Evolutionary conservation across 2,329 filamentous ascomycete genomes (phyloP).

Genomic region (Cercospora canescens): DNA sequence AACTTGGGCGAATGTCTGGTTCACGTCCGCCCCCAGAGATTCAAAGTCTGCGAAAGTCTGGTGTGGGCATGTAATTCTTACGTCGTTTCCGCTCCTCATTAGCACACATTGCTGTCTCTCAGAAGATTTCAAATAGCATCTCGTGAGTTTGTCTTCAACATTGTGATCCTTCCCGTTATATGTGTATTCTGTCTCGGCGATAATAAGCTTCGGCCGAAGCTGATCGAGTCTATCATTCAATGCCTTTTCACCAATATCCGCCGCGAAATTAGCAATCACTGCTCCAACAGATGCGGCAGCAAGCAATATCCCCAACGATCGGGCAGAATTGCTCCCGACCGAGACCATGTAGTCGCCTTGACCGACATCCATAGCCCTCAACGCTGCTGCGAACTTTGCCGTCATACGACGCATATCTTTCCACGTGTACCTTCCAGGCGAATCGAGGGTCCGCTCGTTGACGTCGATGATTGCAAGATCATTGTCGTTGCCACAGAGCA

Average conservation of each 20-base stretch:
- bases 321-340: background rate
- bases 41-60: background rate
- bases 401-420: background rate
- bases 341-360: background rate
- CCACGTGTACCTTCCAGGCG: background rate
- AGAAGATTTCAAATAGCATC: background rate
- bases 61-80: background rate
- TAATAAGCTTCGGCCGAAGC: constrained; percentile 27
- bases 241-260: constrained; percentile 17
- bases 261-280: constrained; percentile 17
- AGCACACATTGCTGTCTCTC: background rate
- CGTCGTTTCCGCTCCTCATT: background rate
- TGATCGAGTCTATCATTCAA: constrained; percentile 16
- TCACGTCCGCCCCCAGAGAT: background rate
- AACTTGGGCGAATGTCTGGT: background rate
- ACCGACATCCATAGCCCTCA: background rate
- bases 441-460: background rate
- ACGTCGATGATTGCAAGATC: background rate
- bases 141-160: constrained; percentile 3
- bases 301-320: background rate
- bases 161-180: constrained; percentile 18
- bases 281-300: background rate
- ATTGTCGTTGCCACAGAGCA: constrained; percentile 15
- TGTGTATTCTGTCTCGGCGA: constrained; percentile 17
- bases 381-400: background rate